Base-by-base conservation (phyloP, 1,284 basidiomycete species). In the Marasmius sp. region DNA sequence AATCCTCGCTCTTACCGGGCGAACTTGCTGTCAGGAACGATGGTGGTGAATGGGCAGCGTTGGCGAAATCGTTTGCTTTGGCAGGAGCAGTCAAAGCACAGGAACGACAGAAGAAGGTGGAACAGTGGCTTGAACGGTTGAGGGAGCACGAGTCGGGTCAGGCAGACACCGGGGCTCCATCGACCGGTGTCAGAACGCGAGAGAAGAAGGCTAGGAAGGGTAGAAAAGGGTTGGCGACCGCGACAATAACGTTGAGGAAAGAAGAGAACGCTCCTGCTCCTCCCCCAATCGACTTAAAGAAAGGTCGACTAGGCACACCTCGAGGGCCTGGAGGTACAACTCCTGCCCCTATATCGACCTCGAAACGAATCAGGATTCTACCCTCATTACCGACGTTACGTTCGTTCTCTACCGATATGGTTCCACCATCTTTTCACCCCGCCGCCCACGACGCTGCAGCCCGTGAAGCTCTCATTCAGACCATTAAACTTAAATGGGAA, bases 71-170 rank as follows among this genome's bases (percentile, higher is more conserved):
- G 0, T 83, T 85, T 66, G 86, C 85, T 6, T 69, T 85, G 7
- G 78, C 78, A 2, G 86, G 86, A 1, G 76, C 82, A 34, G 78
- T 75, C 61, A 78, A 80, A 37, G 83, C 84, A 4, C 79, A 76
- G 63, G 83, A 85, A 59, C 77, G 83, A 36, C 89, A 91, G 72
- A 85, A 81, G 71, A 77, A 76, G 61, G 69, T 91, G 59, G 84
- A 81, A 63, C 68, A 68, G 14, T 85, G 82, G 84, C 63, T 81
- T 11, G 84, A 85, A 18, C 52, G 62, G 64, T 68, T 38, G 53
- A 65, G 39, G 10, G 59, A 55, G 49, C 33, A 48, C 22, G 36
- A 54, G 38, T 11, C 12, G 16, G 34, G 34, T 38, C 34, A 54
- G 11, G 34, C 14, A 8, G 41, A 45, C 50, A 14, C 58, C 16